Evolutionary conservation across 2,329 filamentous ascomycete species (phyloP), one percentile per base, ranked within the genome.

Genomic region (Mycocentrospora acerina): DNA sequence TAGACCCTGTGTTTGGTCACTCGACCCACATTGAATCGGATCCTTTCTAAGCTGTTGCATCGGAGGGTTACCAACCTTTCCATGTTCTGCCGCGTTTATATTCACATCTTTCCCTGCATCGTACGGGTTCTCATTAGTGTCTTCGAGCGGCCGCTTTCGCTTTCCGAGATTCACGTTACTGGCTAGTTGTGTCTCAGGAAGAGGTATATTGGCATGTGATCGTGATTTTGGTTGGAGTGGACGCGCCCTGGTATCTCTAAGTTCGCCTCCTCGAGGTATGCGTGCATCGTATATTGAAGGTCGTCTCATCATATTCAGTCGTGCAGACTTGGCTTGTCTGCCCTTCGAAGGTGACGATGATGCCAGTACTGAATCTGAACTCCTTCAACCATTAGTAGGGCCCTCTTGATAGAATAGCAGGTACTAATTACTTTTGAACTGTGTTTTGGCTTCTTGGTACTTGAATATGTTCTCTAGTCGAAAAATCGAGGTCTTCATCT

Each of bases 231-330:
- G 22, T 17, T 37, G 33, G 12, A 22, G 19, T 22, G 19, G 19
- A 9, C 19, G 19, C 19, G 19, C 19, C 9, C 19, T 9, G 19
- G 9, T 9, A 15, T 30, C 32, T 13, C 9, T 31, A 11, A 18
- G 4, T 18, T 41, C 29, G 14, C 34, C 30, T 9, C 12, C 15
- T n/a, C 29, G 35, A 14, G 42, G 19, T 9, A 52, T 29, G 24
- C 44, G 51, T 3, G 51, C 42, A 26, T 55, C 34, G 14, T 46
- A 40, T 8, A 57, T 57, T 4, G 51, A 57, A 4, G 46, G 37
- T 8, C 55, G 40, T 29, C 49, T 51, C 38, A 57, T 45, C 19
- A 58, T 35, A 18, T 44, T 50, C 12, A 34, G 37, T 19, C 51
- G 43, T 6, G 53, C 55, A 18, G 55, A 55, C 24, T 39, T 37